Base-by-base conservation (phyloP, 2,329 filamentous ascomycete species). In the Ceratocystis alfenasii region DNA sequence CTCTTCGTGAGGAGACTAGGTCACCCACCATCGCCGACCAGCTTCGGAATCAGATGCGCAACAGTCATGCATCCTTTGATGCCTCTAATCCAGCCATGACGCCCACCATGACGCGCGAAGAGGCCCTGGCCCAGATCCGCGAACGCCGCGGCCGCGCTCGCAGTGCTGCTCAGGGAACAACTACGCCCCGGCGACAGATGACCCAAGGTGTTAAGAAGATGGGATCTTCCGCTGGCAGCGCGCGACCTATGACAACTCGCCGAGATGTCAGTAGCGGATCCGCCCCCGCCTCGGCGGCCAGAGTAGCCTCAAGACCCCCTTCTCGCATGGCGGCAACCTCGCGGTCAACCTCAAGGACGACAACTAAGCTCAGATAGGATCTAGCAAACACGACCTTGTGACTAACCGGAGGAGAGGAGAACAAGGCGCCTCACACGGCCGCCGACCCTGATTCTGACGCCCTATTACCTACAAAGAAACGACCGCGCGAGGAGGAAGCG, bases 101-200 rank as follows among this genome's bases (percentile, higher is more conserved):
- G 53, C 83, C 84, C 4, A 87, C 84, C 48, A 85, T 87, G 82
- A 83, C 83, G 30, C 81, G 89, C 65, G 89, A 90, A 73, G 81
- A 90, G 74, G 88, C 88, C 2, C 80, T 93, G 17, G 87, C 87
- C 65, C 84, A 87, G 73, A 92, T 93, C 70, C 81, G 85, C 64
- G 86, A 89, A 75, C 80, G 89, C 33, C 78, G 89, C 64, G 87
- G 87, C 5, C 78, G 89, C 59, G 87, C 88, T 66, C 81, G 84
- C 70, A 89, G 86, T 73, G 82, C 87, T 66, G 84, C 85, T 3
- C 80, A 84, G 81, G 73, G 73, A 83, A 48, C 76, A 79, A 68
- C 82, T 79, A 30, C 75, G 70, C 50, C 64, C 74, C 25, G 73
- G 70, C 60, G 74, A 74, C 68, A 70, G 74, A 61, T 65, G 63